These are phyloP conservation scores for Cladosporium halotolerans DNA, from an alignment of 2,329 filamentous ascomycete genomes.

Conservation along the genomic window DNA sequence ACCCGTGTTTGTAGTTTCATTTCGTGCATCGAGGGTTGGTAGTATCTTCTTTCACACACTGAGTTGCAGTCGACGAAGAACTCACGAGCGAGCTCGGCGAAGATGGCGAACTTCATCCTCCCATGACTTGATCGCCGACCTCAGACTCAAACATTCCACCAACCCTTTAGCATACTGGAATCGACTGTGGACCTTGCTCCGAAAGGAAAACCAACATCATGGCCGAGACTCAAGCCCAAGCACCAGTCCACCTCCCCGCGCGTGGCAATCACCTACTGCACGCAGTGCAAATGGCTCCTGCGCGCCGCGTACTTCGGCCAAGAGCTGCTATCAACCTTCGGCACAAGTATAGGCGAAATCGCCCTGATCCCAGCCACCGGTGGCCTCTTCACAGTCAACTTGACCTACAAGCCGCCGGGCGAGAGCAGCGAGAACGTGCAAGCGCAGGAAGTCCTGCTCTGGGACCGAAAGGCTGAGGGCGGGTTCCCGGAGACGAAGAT, in stretches of 20 bases:
- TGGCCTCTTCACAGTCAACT: constrained; percentile 71
- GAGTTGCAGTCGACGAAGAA: no score
- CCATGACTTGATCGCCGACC: no score
- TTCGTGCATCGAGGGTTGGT: no score
- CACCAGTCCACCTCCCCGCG: constrained; percentile 51
- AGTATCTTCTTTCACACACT: no score
- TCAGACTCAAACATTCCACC: no score
- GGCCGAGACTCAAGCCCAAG: neutral
- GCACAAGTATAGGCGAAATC: constrained; percentile 75
- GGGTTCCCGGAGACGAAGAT: constrained; percentile 95
- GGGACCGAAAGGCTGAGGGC: constrained; percentile 81
- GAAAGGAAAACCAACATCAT: neutral
- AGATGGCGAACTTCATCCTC: no score
- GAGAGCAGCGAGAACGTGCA: neutral
- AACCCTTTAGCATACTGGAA: no score
- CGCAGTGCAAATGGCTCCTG: constrained; percentile 89
- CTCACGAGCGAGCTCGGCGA: no score
- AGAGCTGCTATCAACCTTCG: constrained; percentile 91
- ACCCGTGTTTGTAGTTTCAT: no score
- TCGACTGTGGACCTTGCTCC: no score
- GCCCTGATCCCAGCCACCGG: constrained; percentile 79
- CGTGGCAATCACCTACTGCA: constrained; percentile 86
- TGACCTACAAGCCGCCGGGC: constrained; percentile 37
- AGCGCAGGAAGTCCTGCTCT: constrained; percentile 55
- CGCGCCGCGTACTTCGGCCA: constrained; percentile 68